Evolutionary conservation across 2,329 filamentous ascomycete species (phyloP).

Genomic region (Pseudogymnoascus sp.): DNA sequence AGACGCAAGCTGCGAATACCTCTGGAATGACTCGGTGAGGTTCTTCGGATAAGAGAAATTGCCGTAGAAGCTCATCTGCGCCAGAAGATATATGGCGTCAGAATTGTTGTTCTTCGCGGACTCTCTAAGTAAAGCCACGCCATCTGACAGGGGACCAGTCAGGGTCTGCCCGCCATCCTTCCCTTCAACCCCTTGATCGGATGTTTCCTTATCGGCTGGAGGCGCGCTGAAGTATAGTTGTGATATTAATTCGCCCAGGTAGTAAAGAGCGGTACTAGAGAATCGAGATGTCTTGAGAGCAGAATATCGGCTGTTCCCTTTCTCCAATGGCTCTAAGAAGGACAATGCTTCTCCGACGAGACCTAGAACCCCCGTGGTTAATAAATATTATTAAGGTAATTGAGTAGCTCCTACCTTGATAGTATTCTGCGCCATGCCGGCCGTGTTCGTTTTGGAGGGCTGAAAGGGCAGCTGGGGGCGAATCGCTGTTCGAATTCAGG

Average conservation of each 20-base stretch:
- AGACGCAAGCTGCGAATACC: conserved; percentile 71
- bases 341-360: conserved; percentile 30
- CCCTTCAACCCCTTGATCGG: conserved; percentile 14
- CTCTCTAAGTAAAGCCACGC: conserved; percentile 49
- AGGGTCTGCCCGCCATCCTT: conserved; percentile 31
- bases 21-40: conserved; percentile 67
- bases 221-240: conserved; percentile 59
- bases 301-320: conserved; percentile 20
- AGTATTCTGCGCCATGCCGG: conserved; percentile 14
- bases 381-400: background rate
- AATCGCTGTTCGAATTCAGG: background rate
- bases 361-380: conserved; percentile 13
- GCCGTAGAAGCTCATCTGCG: conserved; percentile 93
- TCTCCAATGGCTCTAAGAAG: conserved; percentile 26
- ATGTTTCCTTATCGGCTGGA: conserved; percentile 16
- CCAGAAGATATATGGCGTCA: conserved; percentile 82
- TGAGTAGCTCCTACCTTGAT: background rate
- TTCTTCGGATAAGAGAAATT: conserved; percentile 84
- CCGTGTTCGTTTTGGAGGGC: conserved; percentile 21
- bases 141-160: conserved; percentile 44
- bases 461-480: conserved; percentile 13
- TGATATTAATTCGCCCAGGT: conserved; percentile 53
- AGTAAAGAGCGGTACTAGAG: conserved; percentile 49
- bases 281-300: conserved; percentile 47
- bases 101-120: conserved; percentile 51